Percentiles rank a stretch among this genome's conserved stretches.
Conservation (phyloP, 2,329 filamentous ascomycete genomes). For the Sphaerulina vaccinii region DNA sequence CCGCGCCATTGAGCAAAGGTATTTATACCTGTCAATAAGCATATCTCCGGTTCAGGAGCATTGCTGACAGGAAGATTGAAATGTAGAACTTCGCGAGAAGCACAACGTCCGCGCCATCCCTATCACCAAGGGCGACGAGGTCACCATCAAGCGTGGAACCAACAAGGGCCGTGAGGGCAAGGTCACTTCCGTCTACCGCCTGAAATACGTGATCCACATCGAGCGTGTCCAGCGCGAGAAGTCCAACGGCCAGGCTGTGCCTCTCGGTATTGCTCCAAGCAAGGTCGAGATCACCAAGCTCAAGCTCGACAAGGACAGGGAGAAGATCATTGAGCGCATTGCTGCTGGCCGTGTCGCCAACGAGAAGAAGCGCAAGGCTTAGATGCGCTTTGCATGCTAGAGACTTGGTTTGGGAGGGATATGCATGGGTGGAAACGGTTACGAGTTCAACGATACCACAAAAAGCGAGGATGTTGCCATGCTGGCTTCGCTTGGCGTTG, state of each 20-base stretch:
- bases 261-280: constrained; percentile 89
- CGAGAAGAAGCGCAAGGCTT: constrained; percentile 52
- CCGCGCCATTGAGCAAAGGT: constrained; percentile 86
- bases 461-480: constrained; percentile 1
- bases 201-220: constrained; percentile 96
- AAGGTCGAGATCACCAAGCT: constrained; percentile 99
- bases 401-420: constrained; percentile 10
- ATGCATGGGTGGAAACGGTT: constrained; percentile 7
- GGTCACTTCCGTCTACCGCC: constrained; percentile 94
- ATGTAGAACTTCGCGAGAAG: constrained; percentile 82
- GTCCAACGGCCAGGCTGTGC: constrained; percentile 92
- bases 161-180: constrained; percentile 99
- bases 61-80: constrained; percentile 26
- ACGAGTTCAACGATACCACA: constrained; percentile 11
- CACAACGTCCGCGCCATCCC: constrained; percentile 98
- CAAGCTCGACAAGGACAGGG: constrained; percentile 95
- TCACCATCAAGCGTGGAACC: constrained; percentile 84
- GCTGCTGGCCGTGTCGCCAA: constrained; percentile 71
- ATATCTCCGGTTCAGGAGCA: constrained; percentile 16
- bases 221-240: constrained; percentile 97
- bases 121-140: constrained; percentile 84
- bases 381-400: constrained; percentile 10
- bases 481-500: constrained; percentile 1
- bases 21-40: constrained; percentile 21
- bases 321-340: constrained; percentile 83